These are phyloP conservation scores for Ceratobasidium sp. DNA, from an alignment of 1,284 basidiomycete species.

Conservation along the genomic window DNA sequence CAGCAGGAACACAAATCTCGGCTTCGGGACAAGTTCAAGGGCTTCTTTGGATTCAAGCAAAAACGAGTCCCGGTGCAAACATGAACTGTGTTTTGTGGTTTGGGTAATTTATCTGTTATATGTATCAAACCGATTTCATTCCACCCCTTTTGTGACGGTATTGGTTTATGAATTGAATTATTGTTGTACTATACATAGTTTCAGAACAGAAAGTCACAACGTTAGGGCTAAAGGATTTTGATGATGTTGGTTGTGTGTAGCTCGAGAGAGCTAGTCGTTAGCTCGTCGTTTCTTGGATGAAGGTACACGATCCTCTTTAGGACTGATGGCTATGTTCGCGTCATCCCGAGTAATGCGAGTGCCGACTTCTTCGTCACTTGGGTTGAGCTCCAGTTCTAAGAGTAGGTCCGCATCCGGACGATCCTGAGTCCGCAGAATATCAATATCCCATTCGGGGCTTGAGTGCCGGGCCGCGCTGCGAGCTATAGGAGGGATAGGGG, in stretches of 20 bases:
- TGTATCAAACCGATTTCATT: no score
- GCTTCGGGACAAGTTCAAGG: slow-evolving; percentile 3
- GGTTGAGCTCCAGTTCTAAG: slow-evolving; percentile 23
- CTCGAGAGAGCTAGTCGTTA: background rate
- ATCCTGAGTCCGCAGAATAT: background rate
- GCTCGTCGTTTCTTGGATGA: slow-evolving; percentile 6
- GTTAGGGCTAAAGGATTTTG: no score
- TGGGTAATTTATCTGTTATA: background rate
- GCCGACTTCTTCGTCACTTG: slow-evolving; percentile 23
- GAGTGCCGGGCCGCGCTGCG: slow-evolving; percentile 14
- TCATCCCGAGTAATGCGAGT: background rate
- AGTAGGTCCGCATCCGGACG: background rate
- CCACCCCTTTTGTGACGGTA: no score
- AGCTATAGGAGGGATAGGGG: slow-evolving; percentile 21
- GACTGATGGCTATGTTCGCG: background rate
- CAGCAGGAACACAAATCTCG: background rate
- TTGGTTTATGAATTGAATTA: no score
- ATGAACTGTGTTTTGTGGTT: background rate
- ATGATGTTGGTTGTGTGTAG: no score
- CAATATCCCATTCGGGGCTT: slow-evolving; percentile 47
- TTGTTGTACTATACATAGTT: no score
- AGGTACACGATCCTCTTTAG: background rate
- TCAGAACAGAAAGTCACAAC: no score
- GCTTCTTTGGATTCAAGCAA: background rate
- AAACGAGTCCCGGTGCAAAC: background rate